phyloP scores from a whole-genome alignment of 169 alveolate species.

The Eimeria sp. region DNA sequence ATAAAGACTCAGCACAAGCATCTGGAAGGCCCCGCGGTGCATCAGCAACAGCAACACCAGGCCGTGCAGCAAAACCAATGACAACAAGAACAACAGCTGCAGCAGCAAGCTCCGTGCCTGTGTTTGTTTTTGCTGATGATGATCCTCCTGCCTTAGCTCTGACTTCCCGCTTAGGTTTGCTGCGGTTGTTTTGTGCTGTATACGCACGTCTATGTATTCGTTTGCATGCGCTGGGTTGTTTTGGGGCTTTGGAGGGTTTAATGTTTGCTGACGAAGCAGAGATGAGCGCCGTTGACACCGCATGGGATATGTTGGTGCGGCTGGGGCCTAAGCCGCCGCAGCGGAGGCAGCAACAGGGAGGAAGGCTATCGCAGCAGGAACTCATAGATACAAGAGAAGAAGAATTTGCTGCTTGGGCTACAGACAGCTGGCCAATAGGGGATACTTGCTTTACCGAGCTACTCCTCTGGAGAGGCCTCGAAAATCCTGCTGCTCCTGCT shows the following conservation, averaged over 20 bases:
- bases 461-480: background rate
- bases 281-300: background rate
- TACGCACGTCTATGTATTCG: background rate
- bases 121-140: background rate
- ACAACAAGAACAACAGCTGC: background rate
- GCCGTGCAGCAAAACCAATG: background rate
- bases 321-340: background rate
- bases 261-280: background rate
- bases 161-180: background rate
- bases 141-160: background rate
- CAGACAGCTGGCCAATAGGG: background rate
- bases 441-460: background rate
- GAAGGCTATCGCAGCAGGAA: background rate
- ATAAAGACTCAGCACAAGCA: too few relatives aligned
- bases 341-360: background rate
- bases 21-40: too few relatives aligned
- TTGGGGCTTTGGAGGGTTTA: background rate
- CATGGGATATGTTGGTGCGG: background rate
- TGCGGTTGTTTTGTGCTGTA: constrained; percentile 1
- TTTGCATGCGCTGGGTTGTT: background rate
- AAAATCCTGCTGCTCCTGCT: background rate
- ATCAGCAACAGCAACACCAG: background rate
- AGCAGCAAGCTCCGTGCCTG: background rate
- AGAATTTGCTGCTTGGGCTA: background rate
- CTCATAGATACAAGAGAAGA: background rate